Evolutionary conservation across 2,329 filamentous ascomycete genomes (phyloP).

Genomic region (Fusarium floridanum): DNA sequence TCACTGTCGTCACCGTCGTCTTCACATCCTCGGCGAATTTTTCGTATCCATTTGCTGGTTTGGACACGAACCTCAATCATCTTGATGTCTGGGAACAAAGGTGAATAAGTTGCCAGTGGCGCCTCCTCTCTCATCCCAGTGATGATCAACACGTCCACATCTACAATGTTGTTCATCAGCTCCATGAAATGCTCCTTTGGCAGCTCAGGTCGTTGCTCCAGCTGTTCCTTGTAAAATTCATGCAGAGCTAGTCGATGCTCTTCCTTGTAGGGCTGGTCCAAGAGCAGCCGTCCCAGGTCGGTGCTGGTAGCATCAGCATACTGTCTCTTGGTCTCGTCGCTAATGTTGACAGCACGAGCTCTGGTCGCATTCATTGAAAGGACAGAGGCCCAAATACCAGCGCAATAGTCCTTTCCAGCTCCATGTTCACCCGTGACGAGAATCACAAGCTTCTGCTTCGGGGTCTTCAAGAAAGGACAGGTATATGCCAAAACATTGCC

Average conservation of each 20-base stretch:
- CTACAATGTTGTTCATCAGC: slow-evolving; percentile 55
- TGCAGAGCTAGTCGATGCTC: slow-evolving; percentile 66
- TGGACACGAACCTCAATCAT: slow-evolving; percentile 67
- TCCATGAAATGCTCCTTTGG: slow-evolving; percentile 65
- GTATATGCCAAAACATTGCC: slow-evolving; percentile 64
- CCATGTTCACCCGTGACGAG: slow-evolving; percentile 68
- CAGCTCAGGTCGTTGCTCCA: slow-evolving; percentile 57
- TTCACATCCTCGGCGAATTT: slow-evolving; percentile 50
- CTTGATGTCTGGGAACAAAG: slow-evolving; percentile 63
- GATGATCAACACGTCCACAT: slow-evolving; percentile 69
- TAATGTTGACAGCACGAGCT: slow-evolving; percentile 51
- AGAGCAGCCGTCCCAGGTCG: slow-evolving; percentile 61
- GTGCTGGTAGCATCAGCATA: slow-evolving; percentile 65
- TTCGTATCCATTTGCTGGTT: slow-evolving; percentile 54
- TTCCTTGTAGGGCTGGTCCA: slow-evolving; percentile 72
- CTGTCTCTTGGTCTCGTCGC: slow-evolving; percentile 48
- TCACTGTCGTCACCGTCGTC: background rate
- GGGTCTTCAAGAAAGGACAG: slow-evolving; percentile 63
- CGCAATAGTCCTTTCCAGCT: slow-evolving; percentile 73
- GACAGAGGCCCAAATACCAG: slow-evolving; percentile 62
- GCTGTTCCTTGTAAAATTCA: slow-evolving; percentile 62
- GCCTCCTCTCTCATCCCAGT: slow-evolving; percentile 74
- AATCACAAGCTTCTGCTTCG: slow-evolving; percentile 62
- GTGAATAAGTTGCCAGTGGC: slow-evolving; percentile 64
- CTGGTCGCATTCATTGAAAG: slow-evolving; percentile 51